Evolutionary conservation across 2,329 filamentous ascomycete genomes (phyloP).

Genomic region (Diplocarpon mali): DNA sequence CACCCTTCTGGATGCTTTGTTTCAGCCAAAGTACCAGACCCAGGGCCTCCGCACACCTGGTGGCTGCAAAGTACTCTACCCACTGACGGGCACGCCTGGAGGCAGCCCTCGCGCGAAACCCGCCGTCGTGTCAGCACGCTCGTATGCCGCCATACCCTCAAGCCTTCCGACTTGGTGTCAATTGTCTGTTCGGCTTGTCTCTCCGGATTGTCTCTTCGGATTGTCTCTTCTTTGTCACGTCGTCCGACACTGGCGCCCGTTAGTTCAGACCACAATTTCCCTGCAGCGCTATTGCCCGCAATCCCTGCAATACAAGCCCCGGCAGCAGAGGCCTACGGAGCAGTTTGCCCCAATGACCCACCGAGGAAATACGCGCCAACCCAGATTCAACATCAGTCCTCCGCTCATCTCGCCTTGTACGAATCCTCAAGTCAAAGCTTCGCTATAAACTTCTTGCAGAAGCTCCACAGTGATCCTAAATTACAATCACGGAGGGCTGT

Average conservation of each 20-base stretch:
- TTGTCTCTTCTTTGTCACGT: neutral
- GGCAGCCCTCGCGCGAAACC: too few species aligned
- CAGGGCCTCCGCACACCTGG: too few species aligned
- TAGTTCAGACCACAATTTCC: conserved; percentile 15
- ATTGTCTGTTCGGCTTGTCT: too few species aligned
- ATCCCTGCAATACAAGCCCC: conserved; percentile 12
- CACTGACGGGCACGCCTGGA: too few species aligned
- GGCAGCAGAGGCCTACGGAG: conserved; percentile 6
- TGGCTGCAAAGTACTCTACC: too few species aligned
- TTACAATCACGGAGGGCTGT: too few species aligned
- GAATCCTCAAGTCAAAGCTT: neutral
- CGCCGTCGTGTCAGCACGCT: too few species aligned
- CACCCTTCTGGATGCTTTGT: too few species aligned
- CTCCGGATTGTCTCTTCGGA: too few species aligned
- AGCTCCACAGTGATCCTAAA: conserved; percentile 2
- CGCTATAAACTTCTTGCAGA: neutral
- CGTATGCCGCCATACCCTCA: too few species aligned
- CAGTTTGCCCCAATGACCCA: conserved; percentile 1
- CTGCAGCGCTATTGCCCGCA: conserved; percentile 6
- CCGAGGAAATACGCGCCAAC: conserved; percentile 5
- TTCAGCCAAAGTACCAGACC: too few species aligned
- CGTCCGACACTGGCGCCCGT: conserved; percentile 4
- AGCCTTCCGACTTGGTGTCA: too few species aligned
- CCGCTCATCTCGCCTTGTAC: conserved; percentile 1
- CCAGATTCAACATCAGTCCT: conserved; percentile 16